Evolutionary conservation across 2,329 filamentous ascomycete genomes (phyloP), one percentile per base, ranked within the genome.

Genomic region (Aphanoascus verrucosus): DNA sequence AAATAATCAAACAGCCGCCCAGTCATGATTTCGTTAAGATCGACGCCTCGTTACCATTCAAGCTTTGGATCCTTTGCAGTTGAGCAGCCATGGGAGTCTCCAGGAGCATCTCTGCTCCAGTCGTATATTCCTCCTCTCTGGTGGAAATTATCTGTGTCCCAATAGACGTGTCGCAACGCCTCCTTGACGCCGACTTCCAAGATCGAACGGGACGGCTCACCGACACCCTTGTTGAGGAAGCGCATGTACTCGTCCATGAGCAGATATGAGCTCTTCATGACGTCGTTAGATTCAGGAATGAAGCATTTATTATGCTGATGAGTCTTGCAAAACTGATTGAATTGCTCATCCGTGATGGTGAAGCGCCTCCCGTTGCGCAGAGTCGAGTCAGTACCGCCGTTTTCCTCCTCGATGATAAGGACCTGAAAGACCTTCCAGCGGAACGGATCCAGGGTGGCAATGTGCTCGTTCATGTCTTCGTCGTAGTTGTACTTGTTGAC

Each of bases 371-470:
- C 45, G 15, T 45, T 35, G 15, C 41, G 20, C 49, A 69, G 62
- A 7, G 65, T 68, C 34, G 63, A 58, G 41, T 78, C 75, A 2
- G 47, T 40, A 15, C 46, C 46, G 34, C 47, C 47, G 57, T 79
- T 79, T 62, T 80, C 76, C 2, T 74, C 76, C 14, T 63, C 66
- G 2, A 79, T 74, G 3, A 74, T 67, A 17, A 80, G 65, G 7
- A 72, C 70, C 58, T 79, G 77, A 60, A 80, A 80, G 28, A 67
- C 70, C 59, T 79, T 79, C 77, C 76, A 79, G 0, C 77, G 70
- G 55, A 77, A 77, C 1, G 76, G 76, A 2, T 63, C 60, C 9
- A 80, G 64, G 41, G 58, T 45, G 11, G 59, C 53, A 6, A 79
- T 67, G 3, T 57, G 59, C 9, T 55, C 60, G 35, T 63, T 66